Evolutionary conservation across 176 grass and related monocot species (phyloP), one percentile per base, ranked within the genome.

Genomic region (Cenchrus americanus): DNA sequence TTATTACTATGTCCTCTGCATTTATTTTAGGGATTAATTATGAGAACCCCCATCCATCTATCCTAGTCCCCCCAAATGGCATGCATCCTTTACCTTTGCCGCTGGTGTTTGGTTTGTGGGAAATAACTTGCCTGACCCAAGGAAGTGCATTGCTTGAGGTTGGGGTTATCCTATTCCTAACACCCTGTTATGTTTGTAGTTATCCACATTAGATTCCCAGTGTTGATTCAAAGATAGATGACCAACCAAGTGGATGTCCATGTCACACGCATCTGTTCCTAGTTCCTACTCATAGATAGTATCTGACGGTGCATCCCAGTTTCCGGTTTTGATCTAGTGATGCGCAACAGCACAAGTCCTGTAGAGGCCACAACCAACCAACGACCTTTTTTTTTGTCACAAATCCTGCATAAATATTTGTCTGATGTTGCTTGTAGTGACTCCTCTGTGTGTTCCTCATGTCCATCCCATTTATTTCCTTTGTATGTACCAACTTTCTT

Each of bases 371-470:
- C 70, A 80, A 46, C 76, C 17, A 62, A 80, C 70, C 50, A 84
- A 23, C 5, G 22, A 7, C 66, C 52, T 85, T 84, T 88, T 80
- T 80, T 84, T 88, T 80, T 80, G 42, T 76, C 51, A 89, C 27
- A 47, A 3, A 63, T 37, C 26, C 42, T 82, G 21, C 27, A 55
- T 14, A 71, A 78, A 70, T 6, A 19, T 57, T 69, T 69, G 64
- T 61, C 53, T 69, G 21, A 41, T 80, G 62, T 27, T 64, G 47
- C 60, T 66, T 73, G 34, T 66, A 41, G 62, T 72, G 59, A 34
- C 62, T 18, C 32, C 8, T 71, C 6, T 72, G 6, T 8, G 49
- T 82, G 46, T 49, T 19, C 26, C 18, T 40, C 37, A 46, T 30
- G 17, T 72, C 10, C 42, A 60, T 42, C 17, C 68, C 65, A 78